Percentiles rank a stretch among this genome's conserved stretches.
Evolutionary conservation across 495 filamentous ascomycete species (phyloP).

Genomic region (Xylaria venustula): DNA sequence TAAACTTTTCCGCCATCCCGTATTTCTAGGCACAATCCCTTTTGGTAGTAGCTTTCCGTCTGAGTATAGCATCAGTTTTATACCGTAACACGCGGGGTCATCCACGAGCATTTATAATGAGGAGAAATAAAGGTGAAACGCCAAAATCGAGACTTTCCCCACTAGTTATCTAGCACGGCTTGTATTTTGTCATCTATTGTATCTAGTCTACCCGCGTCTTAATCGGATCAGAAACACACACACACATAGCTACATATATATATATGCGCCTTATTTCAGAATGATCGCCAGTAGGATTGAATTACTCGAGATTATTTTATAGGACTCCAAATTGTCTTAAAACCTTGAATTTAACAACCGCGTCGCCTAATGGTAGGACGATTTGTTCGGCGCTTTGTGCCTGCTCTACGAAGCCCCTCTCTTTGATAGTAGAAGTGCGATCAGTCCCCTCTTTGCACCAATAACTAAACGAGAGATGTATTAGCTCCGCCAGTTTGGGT

Average conservation of each 20-base stretch:
- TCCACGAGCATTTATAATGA: no score
- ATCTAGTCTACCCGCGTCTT: neutral
- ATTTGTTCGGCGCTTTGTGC: slow-evolving; percentile 58
- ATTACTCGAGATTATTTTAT: slow-evolving; percentile 14
- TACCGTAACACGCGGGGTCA: no score
- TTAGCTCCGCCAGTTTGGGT: neutral
- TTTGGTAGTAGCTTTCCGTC: no score
- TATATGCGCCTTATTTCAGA: no score
- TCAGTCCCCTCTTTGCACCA: slow-evolving; percentile 61
- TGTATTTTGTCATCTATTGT: slow-evolving; percentile 7
- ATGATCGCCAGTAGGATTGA: neutral
- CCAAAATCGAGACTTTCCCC: neutral
- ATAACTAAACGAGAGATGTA: slow-evolving; percentile 48
- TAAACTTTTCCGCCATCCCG: no score
- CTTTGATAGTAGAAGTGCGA: slow-evolving; percentile 68
- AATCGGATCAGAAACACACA: neutral
- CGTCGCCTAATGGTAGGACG: slow-evolving; percentile 67
- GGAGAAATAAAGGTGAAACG: no score
- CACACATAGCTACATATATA: neutral
- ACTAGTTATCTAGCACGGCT: neutral
- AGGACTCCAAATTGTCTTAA: slow-evolving; percentile 54
- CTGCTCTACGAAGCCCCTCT: slow-evolving; percentile 56
- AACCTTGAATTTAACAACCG: slow-evolving; percentile 55
- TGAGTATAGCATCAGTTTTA: no score
- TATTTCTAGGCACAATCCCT: no score